These are phyloP conservation scores for Aureobasidium melanogenum DNA, from an alignment of 2,329 filamentous ascomycete species.

Conservation along the genomic window DNA sequence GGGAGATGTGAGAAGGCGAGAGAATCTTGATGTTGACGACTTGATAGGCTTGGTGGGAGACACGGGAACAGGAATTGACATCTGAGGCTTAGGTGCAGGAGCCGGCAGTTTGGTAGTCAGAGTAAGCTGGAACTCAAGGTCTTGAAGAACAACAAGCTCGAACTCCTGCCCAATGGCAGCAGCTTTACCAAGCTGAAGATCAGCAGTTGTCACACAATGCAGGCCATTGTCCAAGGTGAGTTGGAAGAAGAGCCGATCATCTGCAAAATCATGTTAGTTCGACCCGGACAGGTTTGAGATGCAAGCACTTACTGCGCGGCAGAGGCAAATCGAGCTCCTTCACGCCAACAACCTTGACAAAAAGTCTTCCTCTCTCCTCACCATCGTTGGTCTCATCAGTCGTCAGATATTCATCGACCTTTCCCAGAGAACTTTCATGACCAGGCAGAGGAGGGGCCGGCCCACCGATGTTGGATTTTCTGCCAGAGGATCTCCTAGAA, in stretches of 20 bases:
- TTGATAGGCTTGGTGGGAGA: constrained; percentile 62
- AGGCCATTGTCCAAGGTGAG: constrained; percentile 96
- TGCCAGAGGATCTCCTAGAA: constrained; percentile 47
- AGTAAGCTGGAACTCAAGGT: constrained; percentile 97
- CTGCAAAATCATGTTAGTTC: constrained; percentile 38
- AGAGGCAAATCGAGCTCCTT: constrained; percentile 91
- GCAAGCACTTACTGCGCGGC: constrained; percentile 62
- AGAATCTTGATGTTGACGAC: constrained; percentile 65
- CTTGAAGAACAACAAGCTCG: constrained; percentile 90
- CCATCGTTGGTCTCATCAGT: constrained; percentile 60
- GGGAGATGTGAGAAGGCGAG: constrained; percentile 83
- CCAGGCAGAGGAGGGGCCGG: constrained; percentile 78
- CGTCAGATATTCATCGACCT: constrained; percentile 54
- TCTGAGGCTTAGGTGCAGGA: constrained; percentile 30
- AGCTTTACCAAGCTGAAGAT: constrained; percentile 83
- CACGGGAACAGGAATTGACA: constrained; percentile 24
- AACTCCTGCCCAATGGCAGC: constrained; percentile 97
- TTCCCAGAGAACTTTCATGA: constrained; percentile 62
- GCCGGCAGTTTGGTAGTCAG: constrained; percentile 91
- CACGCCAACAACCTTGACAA: constrained; percentile 97
- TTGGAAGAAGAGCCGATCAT: constrained; percentile 87
- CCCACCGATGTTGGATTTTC: constrained; percentile 17
- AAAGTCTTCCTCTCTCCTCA: constrained; percentile 79
- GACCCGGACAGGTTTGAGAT: not conserved
- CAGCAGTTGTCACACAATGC: constrained; percentile 93